Conservation (phyloP, 805 yeast genomes). For the Saccharomycodes ludwigii region DNA sequence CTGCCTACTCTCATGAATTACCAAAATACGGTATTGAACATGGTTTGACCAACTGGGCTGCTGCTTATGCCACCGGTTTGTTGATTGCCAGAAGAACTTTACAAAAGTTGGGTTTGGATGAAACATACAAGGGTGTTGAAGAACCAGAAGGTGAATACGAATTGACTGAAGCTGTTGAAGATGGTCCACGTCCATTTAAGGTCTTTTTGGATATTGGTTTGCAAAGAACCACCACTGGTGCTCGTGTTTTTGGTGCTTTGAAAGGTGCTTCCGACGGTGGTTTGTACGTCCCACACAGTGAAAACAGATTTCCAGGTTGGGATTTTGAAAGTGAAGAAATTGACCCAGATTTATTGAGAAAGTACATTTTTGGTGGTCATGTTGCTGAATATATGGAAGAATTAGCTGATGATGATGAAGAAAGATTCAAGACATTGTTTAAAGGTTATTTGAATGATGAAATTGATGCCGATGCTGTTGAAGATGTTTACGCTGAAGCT, state of each 20-base stretch:
- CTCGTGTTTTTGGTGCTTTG: constrained; percentile 97
- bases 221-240: constrained; percentile 99
- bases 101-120: constrained; percentile 95
- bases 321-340: constrained; percentile 97
- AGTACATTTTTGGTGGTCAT: constrained; percentile 99
- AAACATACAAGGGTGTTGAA: constrained; percentile 97
- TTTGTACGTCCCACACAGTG: constrained; percentile 96
- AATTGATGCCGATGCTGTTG: constrained; percentile 91
- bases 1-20: constrained; percentile 98
- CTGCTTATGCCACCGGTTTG: constrained; percentile 98
- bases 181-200: constrained; percentile 99
- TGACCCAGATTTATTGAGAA: constrained; percentile 94
- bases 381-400: constrained; percentile 99
- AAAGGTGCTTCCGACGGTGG: constrained; percentile 99
- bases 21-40: constrained; percentile 95
- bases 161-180: constrained; percentile 98
- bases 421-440: constrained; percentile 94
- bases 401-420: constrained; percentile 99
- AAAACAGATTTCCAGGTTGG: constrained; percentile 99
- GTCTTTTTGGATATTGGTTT: constrained; percentile 98
- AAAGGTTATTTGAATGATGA: constrained; percentile 93
- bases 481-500: constrained; percentile 90
- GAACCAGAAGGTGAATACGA: constrained; percentile 99
- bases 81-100: constrained; percentile 98
- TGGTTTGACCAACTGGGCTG: constrained; percentile 99